Evolutionary conservation across 345 rosid species (phyloP).

Genomic region (Carallia brachiata): DNA sequence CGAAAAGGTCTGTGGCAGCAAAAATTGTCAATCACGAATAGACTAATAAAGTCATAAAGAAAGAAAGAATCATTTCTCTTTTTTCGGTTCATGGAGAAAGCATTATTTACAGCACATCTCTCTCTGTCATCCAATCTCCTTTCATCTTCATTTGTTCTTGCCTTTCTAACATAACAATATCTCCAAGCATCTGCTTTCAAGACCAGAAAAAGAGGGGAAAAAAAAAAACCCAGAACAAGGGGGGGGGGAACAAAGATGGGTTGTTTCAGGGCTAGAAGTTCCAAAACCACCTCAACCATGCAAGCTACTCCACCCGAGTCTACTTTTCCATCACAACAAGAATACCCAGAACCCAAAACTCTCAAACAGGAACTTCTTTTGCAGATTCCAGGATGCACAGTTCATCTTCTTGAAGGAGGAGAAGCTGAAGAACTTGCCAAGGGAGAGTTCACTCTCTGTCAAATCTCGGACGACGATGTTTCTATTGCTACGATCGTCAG

Average conservation of each 20-base stretch:
- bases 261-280: slow-evolving; percentile 39
- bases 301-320: slow-evolving; percentile 6
- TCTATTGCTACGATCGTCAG: slow-evolving; percentile 63
- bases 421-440: slow-evolving; percentile 68
- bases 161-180: not conserved
- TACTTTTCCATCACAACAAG: slow-evolving; percentile 11
- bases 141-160: slow-evolving; percentile 1
- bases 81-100: too few species aligned
- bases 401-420: slow-evolving; percentile 70
- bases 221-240: not conserved
- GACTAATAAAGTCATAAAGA: slow-evolving; percentile 25
- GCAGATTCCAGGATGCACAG: slow-evolving; percentile 64
- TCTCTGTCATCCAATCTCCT: slow-evolving; percentile 3
- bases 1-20: slow-evolving; percentile 20
- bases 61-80: not conserved
- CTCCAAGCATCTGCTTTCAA: not conserved
- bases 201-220: not conserved
- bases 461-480: slow-evolving; percentile 48
- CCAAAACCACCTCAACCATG: slow-evolving; percentile 27
- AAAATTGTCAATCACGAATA: slow-evolving; percentile 13
- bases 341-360: slow-evolving; percentile 30
- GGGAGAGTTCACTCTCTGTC: slow-evolving; percentile 61
- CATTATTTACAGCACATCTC: slow-evolving; percentile 17
- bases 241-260: slow-evolving; percentile 32
- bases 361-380: slow-evolving; percentile 49